Conservation (phyloP, 352 stramenopile species). For the Phytopythium oedochilum region DNA sequence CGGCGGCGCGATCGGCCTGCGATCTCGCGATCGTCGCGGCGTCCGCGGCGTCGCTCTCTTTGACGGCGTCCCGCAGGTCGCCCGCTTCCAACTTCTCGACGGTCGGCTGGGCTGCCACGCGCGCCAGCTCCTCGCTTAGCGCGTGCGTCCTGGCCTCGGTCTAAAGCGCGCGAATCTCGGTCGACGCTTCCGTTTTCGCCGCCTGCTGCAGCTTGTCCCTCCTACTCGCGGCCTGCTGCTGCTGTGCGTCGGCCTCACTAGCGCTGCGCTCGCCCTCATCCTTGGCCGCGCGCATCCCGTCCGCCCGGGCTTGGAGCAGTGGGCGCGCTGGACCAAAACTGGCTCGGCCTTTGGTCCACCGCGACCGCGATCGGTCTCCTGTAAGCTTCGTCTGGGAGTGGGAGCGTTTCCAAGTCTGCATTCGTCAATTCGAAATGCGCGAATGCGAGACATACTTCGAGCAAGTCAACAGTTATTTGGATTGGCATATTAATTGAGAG, state of each 20-base stretch:
- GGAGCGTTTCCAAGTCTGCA: too few species aligned
- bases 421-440: too few species aligned
- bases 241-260: slow-evolving; percentile 13
- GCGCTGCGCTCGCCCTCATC: slow-evolving; percentile 32
- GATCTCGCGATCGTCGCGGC: slow-evolving; percentile 21
- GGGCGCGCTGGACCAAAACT: too few species aligned
- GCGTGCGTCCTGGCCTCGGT: slow-evolving; percentile 38
- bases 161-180: slow-evolving; percentile 30
- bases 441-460: too few species aligned
- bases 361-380: too few species aligned
- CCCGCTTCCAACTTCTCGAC: slow-evolving; percentile 48
- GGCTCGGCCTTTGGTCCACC: too few species aligned
- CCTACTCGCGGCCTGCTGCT: slow-evolving; percentile 33
- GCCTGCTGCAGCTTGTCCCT: slow-evolving; percentile 48
- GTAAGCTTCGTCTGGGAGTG: too few species aligned
- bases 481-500: too few species aligned
- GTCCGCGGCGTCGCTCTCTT: slow-evolving; percentile 8
- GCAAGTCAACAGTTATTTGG: too few species aligned
- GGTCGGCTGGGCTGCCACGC: slow-evolving; percentile 32
- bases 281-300: slow-evolving; percentile 32
- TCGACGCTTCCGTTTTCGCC: slow-evolving; percentile 24
- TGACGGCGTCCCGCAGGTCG: slow-evolving; percentile 34
- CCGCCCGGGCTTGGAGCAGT: slow-evolving; percentile 29
- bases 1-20: slow-evolving; percentile 13
- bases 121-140: slow-evolving; percentile 51